phyloP scores from a whole-genome alignment of 169 alveolate species.

The Plasmodium relictum region DNA sequence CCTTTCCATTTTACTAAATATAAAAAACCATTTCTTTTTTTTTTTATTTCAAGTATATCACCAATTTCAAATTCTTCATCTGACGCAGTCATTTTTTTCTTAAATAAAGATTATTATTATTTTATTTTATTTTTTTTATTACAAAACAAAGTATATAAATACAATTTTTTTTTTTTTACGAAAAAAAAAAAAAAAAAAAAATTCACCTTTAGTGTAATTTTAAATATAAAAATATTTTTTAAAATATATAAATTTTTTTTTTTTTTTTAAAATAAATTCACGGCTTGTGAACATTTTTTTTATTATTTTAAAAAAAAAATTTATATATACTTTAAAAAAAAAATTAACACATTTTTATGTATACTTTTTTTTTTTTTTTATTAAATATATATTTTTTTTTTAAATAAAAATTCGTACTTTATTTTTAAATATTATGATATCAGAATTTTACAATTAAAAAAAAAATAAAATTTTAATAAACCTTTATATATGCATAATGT shows the following conservation, averaged over 20 bases:
- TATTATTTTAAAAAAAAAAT: constrained; percentile 23
- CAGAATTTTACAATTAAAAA: constrained; percentile 9
- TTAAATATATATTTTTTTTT: neutral
- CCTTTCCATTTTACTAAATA: constrained; percentile 87
- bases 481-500: no score
- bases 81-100: constrained; percentile 65
- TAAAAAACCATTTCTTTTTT: constrained; percentile 63
- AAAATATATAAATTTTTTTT: constrained; percentile 17
- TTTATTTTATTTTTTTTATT: neutral
- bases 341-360: constrained; percentile 60
- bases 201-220: constrained; percentile 22
- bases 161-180: neutral
- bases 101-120: neutral
- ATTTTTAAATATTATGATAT: constrained; percentile 5
- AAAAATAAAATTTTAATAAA: neutral
- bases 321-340: constrained; percentile 11
- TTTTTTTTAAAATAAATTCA: constrained; percentile 14
- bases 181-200: constrained; percentile 17
- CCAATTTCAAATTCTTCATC: constrained; percentile 77
- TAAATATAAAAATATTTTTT: constrained; percentile 20
- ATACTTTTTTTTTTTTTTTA: constrained; percentile 4
- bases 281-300: constrained; percentile 53
- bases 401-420: constrained; percentile 3
- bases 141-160: neutral
- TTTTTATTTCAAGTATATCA: constrained; percentile 66